Conservation (phyloP, 208 protist genomes). For the Porcisia deanei region DNA sequence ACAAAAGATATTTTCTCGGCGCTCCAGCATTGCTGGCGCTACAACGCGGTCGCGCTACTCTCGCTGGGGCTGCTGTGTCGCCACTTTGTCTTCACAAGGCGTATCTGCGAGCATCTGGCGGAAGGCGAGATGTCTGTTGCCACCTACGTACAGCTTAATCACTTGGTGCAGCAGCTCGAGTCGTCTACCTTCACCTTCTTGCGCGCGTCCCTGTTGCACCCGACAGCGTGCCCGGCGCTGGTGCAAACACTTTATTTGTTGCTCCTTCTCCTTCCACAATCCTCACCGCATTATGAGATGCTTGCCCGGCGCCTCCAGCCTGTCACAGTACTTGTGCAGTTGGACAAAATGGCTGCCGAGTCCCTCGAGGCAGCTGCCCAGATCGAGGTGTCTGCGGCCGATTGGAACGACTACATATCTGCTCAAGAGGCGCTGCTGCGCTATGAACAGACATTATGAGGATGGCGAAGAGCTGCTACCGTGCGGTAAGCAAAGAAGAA, state of each 20-base stretch:
- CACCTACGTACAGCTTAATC: slow-evolving; percentile 95
- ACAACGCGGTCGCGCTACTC: slow-evolving; percentile 91
- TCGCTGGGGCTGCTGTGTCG: slow-evolving; percentile 92
- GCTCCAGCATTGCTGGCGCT: slow-evolving; percentile 86
- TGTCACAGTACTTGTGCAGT: slow-evolving; percentile 31
- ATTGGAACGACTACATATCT: slow-evolving; percentile 22
- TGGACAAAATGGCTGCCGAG: slow-evolving; percentile 18
- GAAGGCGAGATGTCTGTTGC: slow-evolving; percentile 88
- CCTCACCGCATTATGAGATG: slow-evolving; percentile 76
- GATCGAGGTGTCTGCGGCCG: not conserved
- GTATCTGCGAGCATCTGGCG: slow-evolving; percentile 58
- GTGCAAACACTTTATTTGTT: slow-evolving; percentile 94
- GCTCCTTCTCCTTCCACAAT: slow-evolving; percentile 97
- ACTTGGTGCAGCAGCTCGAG: slow-evolving; percentile 96
- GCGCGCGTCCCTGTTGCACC: slow-evolving; percentile 91
- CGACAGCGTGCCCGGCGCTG: slow-evolving; percentile 76
- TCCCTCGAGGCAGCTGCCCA: no score
- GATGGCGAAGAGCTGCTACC: not conserved
- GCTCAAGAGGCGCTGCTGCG: slow-evolving; percentile 22
- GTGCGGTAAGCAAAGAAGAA: not conserved
- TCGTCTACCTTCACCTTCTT: slow-evolving; percentile 94
- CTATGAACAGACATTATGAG: slow-evolving; percentile 13
- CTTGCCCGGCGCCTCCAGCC: slow-evolving; percentile 53
- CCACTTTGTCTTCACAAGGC: slow-evolving; percentile 80
- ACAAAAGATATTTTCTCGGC: slow-evolving; percentile 42